Base-by-base conservation (phyloP, 2,329 filamentous ascomycete genomes). In the Colletotrichum sp. region DNA sequence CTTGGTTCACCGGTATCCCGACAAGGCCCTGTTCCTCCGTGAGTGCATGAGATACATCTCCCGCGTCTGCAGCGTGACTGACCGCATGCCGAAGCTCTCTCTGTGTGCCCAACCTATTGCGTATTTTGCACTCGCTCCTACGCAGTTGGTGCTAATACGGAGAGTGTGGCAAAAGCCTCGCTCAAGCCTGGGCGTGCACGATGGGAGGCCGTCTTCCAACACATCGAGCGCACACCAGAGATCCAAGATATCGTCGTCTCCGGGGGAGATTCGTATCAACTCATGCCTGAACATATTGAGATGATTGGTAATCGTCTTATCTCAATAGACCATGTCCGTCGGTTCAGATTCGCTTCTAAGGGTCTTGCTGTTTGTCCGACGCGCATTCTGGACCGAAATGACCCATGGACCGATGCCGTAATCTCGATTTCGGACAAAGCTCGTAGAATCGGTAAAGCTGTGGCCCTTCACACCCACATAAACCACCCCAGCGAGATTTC, bases 381-480 rank as follows among this genome's bases (percentile, higher is more conserved):
- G 43, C 87, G 91, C 6, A 86, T 92, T 28, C 79, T 92, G 1
- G 89, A 93, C 77, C 77, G 78, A 2, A 80, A 81, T 0, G 91
- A 93, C 78, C 79, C 79, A 6, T 93, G 92, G 92, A 84, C 87
- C 2, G 82, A 87, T 5, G 85, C 88, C 2, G 82, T 93, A 58
- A 86, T 92, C 32, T 83, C 84, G 6, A 81, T 93, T 2, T 87
- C 88, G 1, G 85, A 89, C 64, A 83, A 84, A 72, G 91, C 90
- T 5, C 87, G 87, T 71, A 80, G 82, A 65, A 85, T 88, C 28
- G 91, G 91, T 7, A 93, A 93, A 80, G 86, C 90, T 67, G 87
- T 93, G 78, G 91, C 91, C 6, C 83, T 93, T 70, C 92, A 93
- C 80, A 93, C 92, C 0, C 92, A 93, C 79, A 92, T 93, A 82